Evolutionary conservation across 2,329 filamentous ascomycete species (phyloP).

Genomic region (Sordariomycetes sp.): DNA sequence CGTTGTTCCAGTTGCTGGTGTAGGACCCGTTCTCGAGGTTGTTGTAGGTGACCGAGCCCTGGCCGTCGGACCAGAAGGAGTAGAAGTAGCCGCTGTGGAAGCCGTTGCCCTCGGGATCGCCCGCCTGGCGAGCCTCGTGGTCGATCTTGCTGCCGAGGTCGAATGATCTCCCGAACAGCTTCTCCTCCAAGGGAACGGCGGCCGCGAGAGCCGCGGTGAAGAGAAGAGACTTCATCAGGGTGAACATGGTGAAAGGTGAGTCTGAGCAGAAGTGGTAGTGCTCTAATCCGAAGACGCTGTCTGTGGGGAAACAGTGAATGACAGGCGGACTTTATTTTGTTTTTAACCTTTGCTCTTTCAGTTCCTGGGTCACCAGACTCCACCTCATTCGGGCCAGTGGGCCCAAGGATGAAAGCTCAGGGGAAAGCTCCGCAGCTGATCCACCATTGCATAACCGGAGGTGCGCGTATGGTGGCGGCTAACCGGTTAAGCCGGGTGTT

Average conservation of each 20-base stretch:
- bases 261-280: not conserved
- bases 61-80: conserved; percentile 35
- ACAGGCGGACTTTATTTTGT: not conserved
- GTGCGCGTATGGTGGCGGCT: not conserved
- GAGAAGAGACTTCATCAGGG: conserved; percentile 3
- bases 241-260: not conserved
- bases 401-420: not conserved
- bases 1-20: conserved; percentile 29
- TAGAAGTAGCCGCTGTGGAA: conserved; percentile 32
- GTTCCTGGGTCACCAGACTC: not conserved
- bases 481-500: not conserved
- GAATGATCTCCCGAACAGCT: not conserved
- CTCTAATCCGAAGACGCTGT: not conserved
- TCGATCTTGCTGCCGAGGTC: conserved; percentile 1
- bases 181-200: not conserved
- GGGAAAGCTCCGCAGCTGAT: not conserved
- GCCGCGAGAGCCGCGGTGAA: not conserved
- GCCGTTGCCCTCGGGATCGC: conserved; percentile 22
- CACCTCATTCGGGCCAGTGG: not conserved
- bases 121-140: not conserved
- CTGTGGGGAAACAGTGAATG: not conserved
- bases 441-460: not conserved
- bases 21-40: conserved; percentile 32
- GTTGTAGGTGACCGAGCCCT: conserved; percentile 28
- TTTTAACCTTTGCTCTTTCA: not conserved